These are phyloP conservation scores for Candida insectalens DNA, from an alignment of 805 yeast species.

Conservation along the genomic window DNA sequence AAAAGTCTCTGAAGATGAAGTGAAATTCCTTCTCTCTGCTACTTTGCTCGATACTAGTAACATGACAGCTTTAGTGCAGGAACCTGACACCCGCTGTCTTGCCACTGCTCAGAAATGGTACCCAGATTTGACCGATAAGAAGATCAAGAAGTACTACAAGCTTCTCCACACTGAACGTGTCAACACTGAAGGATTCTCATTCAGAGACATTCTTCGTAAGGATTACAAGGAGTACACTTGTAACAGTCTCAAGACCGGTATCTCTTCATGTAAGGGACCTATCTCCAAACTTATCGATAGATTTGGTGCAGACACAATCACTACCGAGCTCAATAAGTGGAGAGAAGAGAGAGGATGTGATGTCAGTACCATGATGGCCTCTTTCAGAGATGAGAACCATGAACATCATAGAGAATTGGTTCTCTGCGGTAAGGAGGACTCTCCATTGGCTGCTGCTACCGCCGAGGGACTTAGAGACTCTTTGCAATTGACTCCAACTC, in stretches of 20 bases:
- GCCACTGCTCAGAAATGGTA: not conserved
- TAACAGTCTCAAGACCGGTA: slow-evolving; percentile 42
- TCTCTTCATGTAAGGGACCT: slow-evolving; percentile 65
- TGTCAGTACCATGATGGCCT: slow-evolving; percentile 38
- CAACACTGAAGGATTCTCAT: slow-evolving; percentile 42
- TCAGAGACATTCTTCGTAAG: slow-evolving; percentile 59
- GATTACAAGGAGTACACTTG: slow-evolving; percentile 72
- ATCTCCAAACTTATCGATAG: slow-evolving; percentile 38
- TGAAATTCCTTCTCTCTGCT: slow-evolving; percentile 4
- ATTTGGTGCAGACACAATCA: slow-evolving; percentile 10
- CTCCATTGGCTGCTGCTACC: slow-evolving; percentile 7
- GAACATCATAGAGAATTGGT: slow-evolving; percentile 37
- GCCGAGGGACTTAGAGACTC: slow-evolving; percentile 11
- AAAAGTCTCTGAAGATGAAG: not conserved
- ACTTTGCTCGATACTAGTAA: slow-evolving; percentile 4
- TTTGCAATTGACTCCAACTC: slow-evolving; percentile 15
- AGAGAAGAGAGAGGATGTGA: slow-evolving; percentile 26
- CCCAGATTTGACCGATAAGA: not conserved
- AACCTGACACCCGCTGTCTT: not conserved
- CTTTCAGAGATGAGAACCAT: slow-evolving; percentile 23
- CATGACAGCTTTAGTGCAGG: not conserved
- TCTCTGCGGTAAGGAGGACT: slow-evolving; percentile 9
- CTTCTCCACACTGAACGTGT: not conserved
- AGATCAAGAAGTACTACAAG: not conserved
- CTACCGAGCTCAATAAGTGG: slow-evolving; percentile 16